These are phyloP conservation scores for Laburnicola sp. DNA, from an alignment of 2,329 filamentous ascomycete genomes.

Conservation along the genomic window DNA sequence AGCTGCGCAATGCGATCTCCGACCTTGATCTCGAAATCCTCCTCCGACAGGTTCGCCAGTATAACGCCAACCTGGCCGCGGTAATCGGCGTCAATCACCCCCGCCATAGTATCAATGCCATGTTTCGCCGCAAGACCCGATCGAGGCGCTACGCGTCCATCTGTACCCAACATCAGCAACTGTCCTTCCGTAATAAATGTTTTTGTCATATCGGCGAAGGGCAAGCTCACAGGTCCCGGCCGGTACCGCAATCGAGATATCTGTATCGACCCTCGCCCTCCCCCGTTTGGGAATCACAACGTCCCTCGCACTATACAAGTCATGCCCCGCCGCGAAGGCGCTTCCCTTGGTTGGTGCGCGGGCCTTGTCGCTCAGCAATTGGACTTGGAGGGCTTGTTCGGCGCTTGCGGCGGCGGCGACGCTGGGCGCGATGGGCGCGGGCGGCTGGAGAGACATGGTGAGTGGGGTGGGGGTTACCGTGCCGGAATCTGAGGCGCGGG, in stretches of 20 bases:
- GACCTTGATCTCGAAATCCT: conserved; percentile 77
- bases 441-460: conserved; percentile 24
- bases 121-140: conserved; percentile 92
- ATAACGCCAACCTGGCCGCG: conserved; percentile 91
- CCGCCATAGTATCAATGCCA: conserved; percentile 93
- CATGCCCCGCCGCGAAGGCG: conserved; percentile 88
- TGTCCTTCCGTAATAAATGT: neutral
- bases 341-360: conserved; percentile 84
- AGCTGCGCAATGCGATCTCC: conserved; percentile 94
- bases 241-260: conserved; percentile 87
- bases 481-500: conserved; percentile 36
- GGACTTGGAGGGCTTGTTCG: conserved; percentile 71
- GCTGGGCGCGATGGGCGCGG: conserved; percentile 27
- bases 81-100: conserved; percentile 98
- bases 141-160: conserved; percentile 86
- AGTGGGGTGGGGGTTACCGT: conserved; percentile 43
- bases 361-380: conserved; percentile 82
- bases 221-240: conserved; percentile 76
- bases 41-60: conserved; percentile 87
- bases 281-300: conserved; percentile 78
- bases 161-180: conserved; percentile 50
- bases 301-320: conserved; percentile 78
- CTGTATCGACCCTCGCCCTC: conserved; percentile 85
- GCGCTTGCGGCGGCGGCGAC: conserved; percentile 30
- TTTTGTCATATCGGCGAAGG: neutral